Evolutionary conservation across 1,284 basidiomycete species (phyloP).

Genomic region (Volvariella volvacea): DNA sequence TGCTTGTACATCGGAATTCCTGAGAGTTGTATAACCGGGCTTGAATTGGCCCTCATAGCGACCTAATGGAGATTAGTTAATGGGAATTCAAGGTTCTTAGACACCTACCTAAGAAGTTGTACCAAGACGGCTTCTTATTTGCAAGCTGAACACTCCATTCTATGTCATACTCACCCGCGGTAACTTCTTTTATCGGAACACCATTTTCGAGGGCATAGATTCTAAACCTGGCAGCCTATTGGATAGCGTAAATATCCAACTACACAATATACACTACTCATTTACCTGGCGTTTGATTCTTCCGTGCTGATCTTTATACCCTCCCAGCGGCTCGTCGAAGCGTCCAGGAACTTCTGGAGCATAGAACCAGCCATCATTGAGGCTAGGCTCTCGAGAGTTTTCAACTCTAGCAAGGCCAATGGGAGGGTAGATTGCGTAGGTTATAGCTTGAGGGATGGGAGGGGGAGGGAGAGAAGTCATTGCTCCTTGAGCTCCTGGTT

Average conservation of each 20-base stretch:
- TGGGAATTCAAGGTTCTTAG: too few species aligned
- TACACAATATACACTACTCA: background rate
- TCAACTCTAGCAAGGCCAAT: conserved; percentile 15
- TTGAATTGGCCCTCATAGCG: too few species aligned
- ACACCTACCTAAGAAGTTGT: conserved; percentile 4
- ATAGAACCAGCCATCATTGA: too few species aligned
- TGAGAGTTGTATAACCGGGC: background rate
- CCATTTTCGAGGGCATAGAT: conserved; percentile 14
- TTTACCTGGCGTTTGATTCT: conserved; percentile 13
- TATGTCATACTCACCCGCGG: conserved; percentile 10
- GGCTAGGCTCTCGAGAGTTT: conserved; percentile 11
- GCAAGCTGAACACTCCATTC: conserved; percentile 14
- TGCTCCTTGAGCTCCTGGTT: too few species aligned
- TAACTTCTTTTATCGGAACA: conserved; percentile 13
- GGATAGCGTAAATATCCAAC: background rate
- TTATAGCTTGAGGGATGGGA: too few species aligned
- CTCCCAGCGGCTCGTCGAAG: conserved; percentile 2
- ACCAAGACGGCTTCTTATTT: conserved; percentile 14
- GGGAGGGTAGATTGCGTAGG: conserved; percentile 14
- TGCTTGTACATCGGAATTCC: conserved; percentile 12
- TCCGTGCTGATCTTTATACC: conserved; percentile 14
- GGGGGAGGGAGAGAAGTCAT: too few species aligned
- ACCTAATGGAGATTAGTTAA: too few species aligned
- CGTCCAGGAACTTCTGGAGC: conserved; percentile 10
- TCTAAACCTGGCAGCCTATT: conserved; percentile 16